A percentile compares a stretch with the other conserved stretches of the same genome.
phyloP scores from a whole-genome alignment of 768 basidiomycete genomes.

The Lentinus brumalis region DNA sequence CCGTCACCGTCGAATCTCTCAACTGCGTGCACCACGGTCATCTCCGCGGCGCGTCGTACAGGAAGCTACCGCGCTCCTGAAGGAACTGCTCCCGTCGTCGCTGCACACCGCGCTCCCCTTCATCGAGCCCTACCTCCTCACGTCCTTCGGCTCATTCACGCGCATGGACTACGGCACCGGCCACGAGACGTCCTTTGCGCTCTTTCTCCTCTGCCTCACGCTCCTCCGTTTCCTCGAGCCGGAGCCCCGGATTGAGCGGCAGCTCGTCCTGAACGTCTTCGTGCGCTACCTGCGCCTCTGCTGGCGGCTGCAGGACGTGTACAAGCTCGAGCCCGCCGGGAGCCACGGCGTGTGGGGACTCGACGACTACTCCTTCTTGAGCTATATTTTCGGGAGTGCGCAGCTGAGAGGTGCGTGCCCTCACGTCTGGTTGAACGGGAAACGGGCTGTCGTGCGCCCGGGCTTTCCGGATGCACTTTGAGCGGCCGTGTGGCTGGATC shows the following conservation, averaged over 20 bases:
- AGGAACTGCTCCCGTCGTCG: constrained; percentile 47
- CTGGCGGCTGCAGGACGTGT: constrained; percentile 86
- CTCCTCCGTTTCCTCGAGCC: constrained; percentile 68
- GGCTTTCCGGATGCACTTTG: no score
- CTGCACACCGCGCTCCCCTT: constrained; percentile 54
- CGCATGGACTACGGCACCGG: constrained; percentile 98
- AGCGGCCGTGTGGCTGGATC: no score
- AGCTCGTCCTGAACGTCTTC: constrained; percentile 62
- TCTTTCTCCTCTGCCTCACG: constrained; percentile 75
- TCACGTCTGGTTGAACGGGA: background rate
- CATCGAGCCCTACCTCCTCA: constrained; percentile 75
- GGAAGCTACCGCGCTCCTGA: constrained; percentile 56
- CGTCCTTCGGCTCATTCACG: constrained; percentile 86
- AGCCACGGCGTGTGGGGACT: constrained; percentile 98
- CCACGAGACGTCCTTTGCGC: constrained; percentile 87
- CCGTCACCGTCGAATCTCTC: no score
- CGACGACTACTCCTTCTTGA: constrained; percentile 88
- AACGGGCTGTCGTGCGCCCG: no score
- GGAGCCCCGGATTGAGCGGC: constrained; percentile 60
- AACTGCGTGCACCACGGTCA: background rate
- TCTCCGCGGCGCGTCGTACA: constrained; percentile 30
- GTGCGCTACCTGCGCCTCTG: constrained; percentile 78
- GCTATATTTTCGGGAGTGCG: constrained; percentile 89
- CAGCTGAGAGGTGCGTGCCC: constrained; percentile 69
- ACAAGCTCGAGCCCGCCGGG: constrained; percentile 92